Evolutionary conservation across 257 asterid species (phyloP), one percentile per base, ranked within the genome.

Genomic region (Lavandula angustifolia): DNA sequence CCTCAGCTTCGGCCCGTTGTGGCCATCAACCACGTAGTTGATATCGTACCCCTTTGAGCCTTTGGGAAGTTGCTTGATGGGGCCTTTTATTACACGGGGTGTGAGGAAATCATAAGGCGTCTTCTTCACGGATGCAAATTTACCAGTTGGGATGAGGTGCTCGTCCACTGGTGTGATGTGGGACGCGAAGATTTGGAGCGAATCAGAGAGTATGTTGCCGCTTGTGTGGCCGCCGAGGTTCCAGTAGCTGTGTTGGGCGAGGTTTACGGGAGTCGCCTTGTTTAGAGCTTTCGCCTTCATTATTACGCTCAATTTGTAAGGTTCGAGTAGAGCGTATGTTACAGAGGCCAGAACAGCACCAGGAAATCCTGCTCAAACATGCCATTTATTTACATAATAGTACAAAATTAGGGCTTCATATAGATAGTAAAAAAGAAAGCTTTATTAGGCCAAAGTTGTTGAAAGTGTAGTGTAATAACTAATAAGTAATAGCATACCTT

Each of bases 211-310:
- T 27, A 92, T 68, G 64, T 73, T 55, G 0, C 98, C 98, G 41
- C 84, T 81, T 68, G 53, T 63, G 62, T 89, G 98, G 49, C 89
- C 89, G 3, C 85, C 96, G 13, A 92, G 90, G 75, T 89, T 92
- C 95, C 91, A 92, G 66, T 86, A 92, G 51, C 71, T 31, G 67
- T 92, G 96, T 10, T 85, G 94, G 44, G 98, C 95, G 0, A 92
- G 84, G 78, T 82, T 92, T 44, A 92, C 59, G 0, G 98, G 98
- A 1, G 95, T 92, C 11, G 89, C 83, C 72, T 87, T 92, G 77
- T 89, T 78, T 0, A 75, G 32, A 18, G 89, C 81, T 68, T 81
- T 79, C 3, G 92, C 98, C 64, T 54, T 74, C 92, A 92, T 85
- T 59, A 44, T 69, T 41, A 92, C 80, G 0, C 66, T 65, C 27